Conservation (phyloP, 306 rosid genomes). For the Geum urbanum region DNA sequence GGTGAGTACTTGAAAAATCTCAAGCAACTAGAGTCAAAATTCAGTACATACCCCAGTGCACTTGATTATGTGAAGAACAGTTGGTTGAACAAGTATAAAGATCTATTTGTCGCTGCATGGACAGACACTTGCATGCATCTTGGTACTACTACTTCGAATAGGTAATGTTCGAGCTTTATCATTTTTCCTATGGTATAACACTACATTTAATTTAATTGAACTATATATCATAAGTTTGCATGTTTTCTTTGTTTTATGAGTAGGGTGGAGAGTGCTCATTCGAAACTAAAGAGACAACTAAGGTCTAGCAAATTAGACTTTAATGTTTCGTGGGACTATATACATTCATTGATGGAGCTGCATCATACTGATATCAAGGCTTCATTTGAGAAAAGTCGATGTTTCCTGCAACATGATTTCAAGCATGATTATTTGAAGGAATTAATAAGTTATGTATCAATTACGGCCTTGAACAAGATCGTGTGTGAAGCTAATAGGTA, state of each 20-base stretch:
- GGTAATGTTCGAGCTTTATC: neutral
- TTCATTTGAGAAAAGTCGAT: neutral
- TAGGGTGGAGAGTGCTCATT: too few species aligned
- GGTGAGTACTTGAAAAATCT: too few species aligned
- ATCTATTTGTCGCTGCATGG: too few species aligned
- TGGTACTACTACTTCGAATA: neutral
- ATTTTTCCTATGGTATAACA: too few species aligned
- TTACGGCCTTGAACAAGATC: neutral
- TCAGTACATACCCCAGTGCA: too few species aligned
- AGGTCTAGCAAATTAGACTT: too few species aligned
- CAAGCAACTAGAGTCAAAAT: too few species aligned
- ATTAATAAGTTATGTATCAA: neutral
- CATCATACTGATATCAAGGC: neutral
- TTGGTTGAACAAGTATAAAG: neutral
- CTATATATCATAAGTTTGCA: neutral
- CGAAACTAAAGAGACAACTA: too few species aligned
- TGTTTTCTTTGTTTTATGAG: neutral
- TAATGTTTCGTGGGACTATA: too few species aligned
- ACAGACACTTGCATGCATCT: neutral
- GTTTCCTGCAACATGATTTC: neutral
- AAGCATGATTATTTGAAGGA: neutral
- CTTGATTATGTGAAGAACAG: too few species aligned
- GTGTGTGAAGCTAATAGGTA: neutral
- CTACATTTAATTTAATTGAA: too few species aligned
- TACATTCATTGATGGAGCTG: too few species aligned